phyloP scores from a whole-genome alignment of 768 basidiomycete genomes.

The Collybiopsis confluens region DNA sequence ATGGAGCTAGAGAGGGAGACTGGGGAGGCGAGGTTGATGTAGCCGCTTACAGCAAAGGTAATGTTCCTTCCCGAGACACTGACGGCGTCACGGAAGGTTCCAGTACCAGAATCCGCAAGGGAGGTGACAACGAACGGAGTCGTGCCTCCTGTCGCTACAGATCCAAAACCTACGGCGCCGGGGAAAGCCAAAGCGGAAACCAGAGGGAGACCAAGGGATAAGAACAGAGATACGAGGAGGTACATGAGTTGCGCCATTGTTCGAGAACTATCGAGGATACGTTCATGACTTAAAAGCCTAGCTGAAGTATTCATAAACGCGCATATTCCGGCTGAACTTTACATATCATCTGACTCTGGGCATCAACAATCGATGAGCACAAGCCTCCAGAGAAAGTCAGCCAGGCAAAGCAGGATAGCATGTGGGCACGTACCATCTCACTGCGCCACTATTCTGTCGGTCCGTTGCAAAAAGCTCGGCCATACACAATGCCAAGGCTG shows the following conservation, averaged over 20 bases:
- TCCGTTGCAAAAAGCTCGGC: too few relatives aligned
- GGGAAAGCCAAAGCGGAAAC: constrained; percentile 18
- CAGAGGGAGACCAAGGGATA: constrained; percentile 8
- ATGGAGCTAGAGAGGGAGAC: constrained; percentile 16
- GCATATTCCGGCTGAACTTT: constrained; percentile 9
- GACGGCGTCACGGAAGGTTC: constrained; percentile 16
- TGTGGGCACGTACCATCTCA: too few relatives aligned
- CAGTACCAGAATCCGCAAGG: constrained; percentile 18
- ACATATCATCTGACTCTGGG: constrained; percentile 9
- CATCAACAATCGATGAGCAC: neutral
- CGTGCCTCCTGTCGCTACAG: constrained; percentile 18
- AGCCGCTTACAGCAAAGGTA: constrained; percentile 19
- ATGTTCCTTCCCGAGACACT: constrained; percentile 17
- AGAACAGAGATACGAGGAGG: constrained; percentile 5
- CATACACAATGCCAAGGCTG: too few relatives aligned
- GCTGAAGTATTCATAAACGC: constrained; percentile 1
- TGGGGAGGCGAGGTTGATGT: constrained; percentile 18
- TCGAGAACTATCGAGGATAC: neutral
- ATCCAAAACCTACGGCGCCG: constrained; percentile 19
- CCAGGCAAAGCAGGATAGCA: too few relatives aligned
- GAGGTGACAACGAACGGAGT: constrained; percentile 17
- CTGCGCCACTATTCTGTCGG: too few relatives aligned
- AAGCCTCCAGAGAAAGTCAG: too few relatives aligned
- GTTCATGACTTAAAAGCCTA: constrained; percentile 9
- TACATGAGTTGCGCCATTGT: neutral